phyloP scores from a whole-genome alignment of 208 protist species.

The Leishmania tropica region DNA sequence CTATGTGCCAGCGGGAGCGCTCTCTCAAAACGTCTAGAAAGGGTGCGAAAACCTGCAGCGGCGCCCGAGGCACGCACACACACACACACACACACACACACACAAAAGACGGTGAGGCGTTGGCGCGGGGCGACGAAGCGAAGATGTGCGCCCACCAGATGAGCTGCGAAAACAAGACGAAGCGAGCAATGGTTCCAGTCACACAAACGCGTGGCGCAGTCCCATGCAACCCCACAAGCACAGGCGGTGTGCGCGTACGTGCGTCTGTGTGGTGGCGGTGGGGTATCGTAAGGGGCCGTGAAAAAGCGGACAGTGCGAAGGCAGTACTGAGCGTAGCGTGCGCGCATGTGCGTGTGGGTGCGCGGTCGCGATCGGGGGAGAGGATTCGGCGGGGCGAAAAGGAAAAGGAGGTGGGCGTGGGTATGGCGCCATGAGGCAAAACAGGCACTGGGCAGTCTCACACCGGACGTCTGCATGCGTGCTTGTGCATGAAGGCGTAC shows the following conservation, averaged over 20 bases:
- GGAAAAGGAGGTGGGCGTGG: background rate
- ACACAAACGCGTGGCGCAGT: background rate
- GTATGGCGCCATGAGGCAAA: background rate
- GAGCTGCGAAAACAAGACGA: no score
- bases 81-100: slow-evolving; percentile 7
- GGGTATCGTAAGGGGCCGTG: background rate
- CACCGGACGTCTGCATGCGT: background rate
- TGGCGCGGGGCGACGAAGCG: background rate
- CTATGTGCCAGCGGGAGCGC: background rate
- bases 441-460: background rate
- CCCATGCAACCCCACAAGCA: background rate
- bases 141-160: background rate
- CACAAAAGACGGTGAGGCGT: background rate
- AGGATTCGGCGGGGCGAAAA: background rate
- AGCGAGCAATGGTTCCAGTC: no score
- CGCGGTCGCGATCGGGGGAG: background rate
- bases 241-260: background rate
- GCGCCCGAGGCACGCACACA: background rate
- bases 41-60: background rate
- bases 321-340: background rate
- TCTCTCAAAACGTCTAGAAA: background rate
- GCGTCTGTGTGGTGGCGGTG: background rate
- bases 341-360: background rate
- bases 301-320: background rate
- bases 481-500: background rate